Evolutionary conservation across 495 filamentous ascomycete species (phyloP), one percentile per base, ranked within the genome.

Genomic region (Amniculicola lignicola): DNA sequence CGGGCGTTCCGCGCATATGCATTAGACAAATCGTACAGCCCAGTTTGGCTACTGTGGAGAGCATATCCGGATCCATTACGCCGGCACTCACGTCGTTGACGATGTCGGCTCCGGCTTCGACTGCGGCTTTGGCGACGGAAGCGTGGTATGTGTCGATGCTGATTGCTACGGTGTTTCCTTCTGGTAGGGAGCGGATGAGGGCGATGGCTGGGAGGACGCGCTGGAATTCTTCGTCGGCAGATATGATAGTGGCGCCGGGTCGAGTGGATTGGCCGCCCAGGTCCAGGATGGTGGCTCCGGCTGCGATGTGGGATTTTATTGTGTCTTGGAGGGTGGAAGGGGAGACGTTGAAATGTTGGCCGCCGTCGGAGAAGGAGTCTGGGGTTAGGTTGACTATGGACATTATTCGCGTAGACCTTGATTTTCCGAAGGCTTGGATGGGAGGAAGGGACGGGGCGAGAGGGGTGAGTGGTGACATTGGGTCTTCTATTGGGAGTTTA

Each of bases 351-450:
- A 67, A 63, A 71, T 90, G 77, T 1, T 72, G 62, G 37, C 91
- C 92, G 45, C 90, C 93, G 62, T 96, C 90, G 11, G 91, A 96
- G 76, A 97, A 97, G 33, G 93, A 97, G 75, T 98, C 93, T 9
- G 92, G 93, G 0, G 92, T 96, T 52, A 95, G 75, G 73, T 98
- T 98, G 45, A 96, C 77, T 61, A 98, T 94, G 25, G 88, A 86
- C 93, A 98, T 97, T 35, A 96, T 71, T 48, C 83, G 80, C 1
- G 91, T 96, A 38, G 73, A 74, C 37, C 88, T 84, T 45, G 70
- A 74, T 0, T 82, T 74, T 54, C 82, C 76, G 27, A 85, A 79
- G 19, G 86, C 76, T 35, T 80, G 78, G 4, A 95, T 72, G 0
- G 84, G 77, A 11, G 79, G 74, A 31, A 83, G 75, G 38, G 66